Evolutionary conservation across 768 basidiomycete species (phyloP), one percentile per base, ranked within the genome.

Genomic region (Boletus insuetus): DNA sequence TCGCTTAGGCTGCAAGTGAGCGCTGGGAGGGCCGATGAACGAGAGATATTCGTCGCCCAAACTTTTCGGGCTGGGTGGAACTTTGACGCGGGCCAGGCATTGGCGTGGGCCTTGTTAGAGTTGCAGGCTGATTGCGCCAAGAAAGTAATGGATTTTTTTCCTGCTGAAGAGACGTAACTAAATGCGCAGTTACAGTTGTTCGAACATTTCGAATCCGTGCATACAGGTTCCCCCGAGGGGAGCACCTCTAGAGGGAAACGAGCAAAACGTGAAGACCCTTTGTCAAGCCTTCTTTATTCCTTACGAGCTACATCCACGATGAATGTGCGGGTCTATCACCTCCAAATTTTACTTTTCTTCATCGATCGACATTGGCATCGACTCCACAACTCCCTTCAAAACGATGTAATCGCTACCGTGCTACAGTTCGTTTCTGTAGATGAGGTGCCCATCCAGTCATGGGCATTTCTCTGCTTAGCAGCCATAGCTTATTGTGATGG

Each of bases 301-400:
- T 78, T 87, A 55, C 75, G 76, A 50, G 55, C 66, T 10, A 43
- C 56, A 53, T 17, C 58, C 69, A 4, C 65, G 68, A 34, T 72
- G 61, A 59, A 61, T 66, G 61, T 77, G 72, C 62, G 73, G 67
- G 57, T 80, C 74, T 73, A 81, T 59, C 75, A 80, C 59, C 72
- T 96, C 1, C 94, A 97, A 70, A 76, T 85, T 11, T 75, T 97
- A 4, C 81, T 95, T 22, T 97, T 98, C 74, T 77, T 97, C 66
- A 80, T 94, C 57, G 84, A 90, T 61, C 79, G 83, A 24, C 85
- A 95, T 66, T 94, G 91, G 91, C 26, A 59, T 14, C 65, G 76
- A 22, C 69, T 97, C 22, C 85, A 90, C 56, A 67, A 74, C 34
- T 70, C 76, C 5, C 76, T 88, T 38, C 86, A 85, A 58, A 72